Conservation (phyloP, 495 filamentous ascomycete genomes). For the Penicillium diatomitis region DNA sequence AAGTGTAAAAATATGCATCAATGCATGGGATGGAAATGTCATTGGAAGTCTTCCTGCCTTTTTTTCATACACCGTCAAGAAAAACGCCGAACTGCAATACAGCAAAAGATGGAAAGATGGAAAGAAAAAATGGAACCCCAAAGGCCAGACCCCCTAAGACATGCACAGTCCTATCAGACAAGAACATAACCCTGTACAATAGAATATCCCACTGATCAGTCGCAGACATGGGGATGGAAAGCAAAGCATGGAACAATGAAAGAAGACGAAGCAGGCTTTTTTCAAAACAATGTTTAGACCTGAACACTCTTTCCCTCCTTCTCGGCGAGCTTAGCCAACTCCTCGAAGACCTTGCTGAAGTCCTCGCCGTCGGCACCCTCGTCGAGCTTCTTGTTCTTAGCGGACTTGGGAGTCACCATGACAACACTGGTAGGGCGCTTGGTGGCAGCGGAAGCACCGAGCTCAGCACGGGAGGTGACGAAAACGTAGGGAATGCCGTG, state of each 20-base stretch:
- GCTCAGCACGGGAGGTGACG: conserved; percentile 75
- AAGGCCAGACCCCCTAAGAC: conserved; percentile 38
- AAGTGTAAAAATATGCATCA: neutral
- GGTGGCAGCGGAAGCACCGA: conserved; percentile 82
- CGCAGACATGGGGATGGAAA: conserved; percentile 15
- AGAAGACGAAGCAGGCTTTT: conserved; percentile 12
- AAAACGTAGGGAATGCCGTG: conserved; percentile 92
- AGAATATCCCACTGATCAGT: conserved; percentile 28
- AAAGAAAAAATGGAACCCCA: conserved; percentile 31
- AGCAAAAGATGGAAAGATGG: conserved; percentile 22
- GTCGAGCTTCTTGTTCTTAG: conserved; percentile 44
- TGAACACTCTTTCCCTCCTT: conserved; percentile 51
- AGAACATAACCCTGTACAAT: conserved; percentile 39
- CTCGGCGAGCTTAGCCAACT: conserved; percentile 62
- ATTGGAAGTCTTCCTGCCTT: conserved; percentile 33
- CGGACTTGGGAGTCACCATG: conserved; percentile 61
- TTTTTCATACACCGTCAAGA: conserved; percentile 38
- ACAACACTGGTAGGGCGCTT: conserved; percentile 94
- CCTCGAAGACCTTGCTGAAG: conserved; percentile 63
- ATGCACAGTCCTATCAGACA: conserved; percentile 35
- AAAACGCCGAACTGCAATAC: conserved; percentile 35
- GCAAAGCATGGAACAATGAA: conserved; percentile 16
- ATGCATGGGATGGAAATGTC: conserved; percentile 18
- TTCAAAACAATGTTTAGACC: conserved; percentile 21
- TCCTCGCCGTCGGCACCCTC: conserved; percentile 49